Evolutionary conservation across 352 stramenopile species (phyloP).

Genomic region (Phytopythium ostracodes): DNA sequence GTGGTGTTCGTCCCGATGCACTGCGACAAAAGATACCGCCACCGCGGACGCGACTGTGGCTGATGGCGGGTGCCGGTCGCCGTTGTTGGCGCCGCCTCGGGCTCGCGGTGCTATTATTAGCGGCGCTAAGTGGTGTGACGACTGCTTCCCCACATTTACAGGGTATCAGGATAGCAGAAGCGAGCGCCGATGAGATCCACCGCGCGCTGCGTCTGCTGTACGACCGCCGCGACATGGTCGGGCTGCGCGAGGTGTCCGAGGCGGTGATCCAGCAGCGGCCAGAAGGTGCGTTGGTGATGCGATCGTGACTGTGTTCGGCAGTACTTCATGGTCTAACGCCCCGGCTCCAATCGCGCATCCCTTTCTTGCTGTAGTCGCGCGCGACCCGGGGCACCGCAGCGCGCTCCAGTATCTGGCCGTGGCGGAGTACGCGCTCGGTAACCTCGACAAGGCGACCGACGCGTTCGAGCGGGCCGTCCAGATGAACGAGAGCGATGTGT

Average conservation of each 20-base stretch:
- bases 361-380: slow-evolving; percentile 15
- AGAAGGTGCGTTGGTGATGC: slow-evolving; percentile 13
- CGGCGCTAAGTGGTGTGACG: not conserved
- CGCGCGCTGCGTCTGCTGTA: slow-evolving; percentile 34
- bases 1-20: not conserved
- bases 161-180: not conserved
- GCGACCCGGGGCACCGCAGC: slow-evolving; percentile 32
- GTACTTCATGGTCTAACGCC: too few species aligned
- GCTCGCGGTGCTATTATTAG: not conserved
- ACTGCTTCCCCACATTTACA: not conserved
- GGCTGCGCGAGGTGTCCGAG: slow-evolving; percentile 34
- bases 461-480: slow-evolving; percentile 57
- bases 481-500: slow-evolving; percentile 37
- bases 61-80: not conserved
- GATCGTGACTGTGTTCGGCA: not conserved
- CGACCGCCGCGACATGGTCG: slow-evolving; percentile 33
- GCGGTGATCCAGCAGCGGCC: slow-evolving; percentile 40
- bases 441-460: slow-evolving; percentile 46
- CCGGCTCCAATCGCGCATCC: too few species aligned
- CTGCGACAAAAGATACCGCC: not conserved
- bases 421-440: slow-evolving; percentile 62
- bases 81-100: not conserved
- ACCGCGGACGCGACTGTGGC: not conserved
- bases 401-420: slow-evolving; percentile 68
- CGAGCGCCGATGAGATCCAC: slow-evolving; percentile 9